These are phyloP conservation scores for Populus pruinosa DNA, from an alignment of 345 rosid genomes.

Conservation along the genomic window DNA sequence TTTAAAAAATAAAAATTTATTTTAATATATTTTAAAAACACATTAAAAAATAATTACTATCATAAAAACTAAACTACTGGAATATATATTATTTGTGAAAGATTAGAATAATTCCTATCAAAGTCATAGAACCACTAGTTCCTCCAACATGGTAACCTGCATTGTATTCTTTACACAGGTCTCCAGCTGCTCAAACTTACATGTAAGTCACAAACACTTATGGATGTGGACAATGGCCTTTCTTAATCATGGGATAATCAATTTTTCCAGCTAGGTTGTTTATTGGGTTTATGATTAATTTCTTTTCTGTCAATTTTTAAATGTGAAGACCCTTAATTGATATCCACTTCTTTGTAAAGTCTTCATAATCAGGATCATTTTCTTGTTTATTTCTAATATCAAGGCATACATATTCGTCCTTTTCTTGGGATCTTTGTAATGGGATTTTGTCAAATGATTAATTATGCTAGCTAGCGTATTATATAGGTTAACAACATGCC, in stretches of 20 bases:
- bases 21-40: too few relatives aligned
- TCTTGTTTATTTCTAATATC: not conserved
- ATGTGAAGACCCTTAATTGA: too few relatives aligned
- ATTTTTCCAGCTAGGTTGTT: too few relatives aligned
- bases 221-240: not conserved
- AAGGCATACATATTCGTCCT: not conserved
- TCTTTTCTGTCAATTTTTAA: too few relatives aligned
- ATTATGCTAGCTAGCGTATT: not conserved
- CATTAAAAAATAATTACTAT: too few relatives aligned
- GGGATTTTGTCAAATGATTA: not conserved
- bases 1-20: too few relatives aligned
- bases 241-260: not conserved
- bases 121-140: not conserved
- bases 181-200: not conserved
- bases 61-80: too few relatives aligned
- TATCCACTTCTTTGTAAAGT: not conserved
- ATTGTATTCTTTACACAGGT: not conserved
- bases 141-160: not conserved
- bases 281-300: too few relatives aligned
- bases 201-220: not conserved
- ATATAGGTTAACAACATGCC: not conserved
- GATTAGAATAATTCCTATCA: not conserved
- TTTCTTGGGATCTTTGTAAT: not conserved
- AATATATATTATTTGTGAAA: not conserved
- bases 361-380: not conserved